These are phyloP conservation scores for Penicillium sp. DNA, from an alignment of 2,329 filamentous ascomycete genomes.

Conservation along the genomic window DNA sequence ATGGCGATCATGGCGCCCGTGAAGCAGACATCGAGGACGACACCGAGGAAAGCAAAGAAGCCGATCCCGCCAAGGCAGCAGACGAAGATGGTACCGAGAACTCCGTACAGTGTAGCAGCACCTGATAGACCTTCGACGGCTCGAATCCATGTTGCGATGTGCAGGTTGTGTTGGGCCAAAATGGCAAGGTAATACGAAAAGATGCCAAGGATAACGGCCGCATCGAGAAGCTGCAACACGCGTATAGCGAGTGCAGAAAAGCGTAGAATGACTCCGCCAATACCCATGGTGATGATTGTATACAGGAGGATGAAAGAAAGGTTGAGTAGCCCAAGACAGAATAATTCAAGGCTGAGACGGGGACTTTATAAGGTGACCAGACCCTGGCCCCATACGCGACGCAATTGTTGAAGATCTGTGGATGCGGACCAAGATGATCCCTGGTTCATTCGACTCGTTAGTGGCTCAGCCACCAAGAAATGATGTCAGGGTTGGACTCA, in stretches of 20 bases:
- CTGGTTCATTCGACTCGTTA: not conserved
- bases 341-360: slow-evolving; percentile 10
- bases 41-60: slow-evolving; percentile 69
- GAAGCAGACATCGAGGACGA: slow-evolving; percentile 76
- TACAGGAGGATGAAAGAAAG: not conserved
- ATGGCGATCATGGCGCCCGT: slow-evolving; percentile 77
- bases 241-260: slow-evolving; percentile 69
- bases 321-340: slow-evolving; percentile 5
- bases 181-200: slow-evolving; percentile 83
- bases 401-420: slow-evolving; percentile 17
- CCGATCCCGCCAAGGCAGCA: slow-evolving; percentile 74
- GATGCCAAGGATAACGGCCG: slow-evolving; percentile 71
- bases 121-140: slow-evolving; percentile 79
- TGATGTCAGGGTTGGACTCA: not conserved
- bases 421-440: slow-evolving; percentile 3
- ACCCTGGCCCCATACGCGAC: slow-evolving; percentile 6
- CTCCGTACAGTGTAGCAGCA: slow-evolving; percentile 69
- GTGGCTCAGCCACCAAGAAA: not conserved
- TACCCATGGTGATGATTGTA: slow-evolving; percentile 52
- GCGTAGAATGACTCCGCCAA: slow-evolving; percentile 64
- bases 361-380: slow-evolving; percentile 5
- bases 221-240: slow-evolving; percentile 68
- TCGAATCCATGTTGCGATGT: slow-evolving; percentile 64
- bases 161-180: slow-evolving; percentile 61
- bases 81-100: slow-evolving; percentile 69